phyloP scores from a whole-genome alignment of 441 rosid species.

The Kokia cookei region DNA sequence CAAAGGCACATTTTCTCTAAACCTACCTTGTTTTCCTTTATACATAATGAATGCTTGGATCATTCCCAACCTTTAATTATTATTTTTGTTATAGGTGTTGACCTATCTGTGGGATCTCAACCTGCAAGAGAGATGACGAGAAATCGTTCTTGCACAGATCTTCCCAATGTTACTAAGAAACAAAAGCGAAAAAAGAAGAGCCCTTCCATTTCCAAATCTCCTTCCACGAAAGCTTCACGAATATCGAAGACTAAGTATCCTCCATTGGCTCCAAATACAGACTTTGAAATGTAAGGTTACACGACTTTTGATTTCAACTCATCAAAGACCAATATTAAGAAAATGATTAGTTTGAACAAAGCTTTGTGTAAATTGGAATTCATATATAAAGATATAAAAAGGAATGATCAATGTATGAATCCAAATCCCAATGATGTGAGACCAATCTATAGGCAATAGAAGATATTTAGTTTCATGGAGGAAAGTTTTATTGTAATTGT shows the following conservation, averaged over 20 bases:
- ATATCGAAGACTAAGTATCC: constrained; percentile 22
- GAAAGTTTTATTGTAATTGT: constrained; percentile 8
- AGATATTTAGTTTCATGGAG: neutral
- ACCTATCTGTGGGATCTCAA: constrained; percentile 21
- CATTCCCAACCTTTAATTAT: neutral
- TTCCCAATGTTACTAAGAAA: constrained; percentile 40
- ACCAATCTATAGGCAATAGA: constrained; percentile 5
- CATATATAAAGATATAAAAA: neutral
- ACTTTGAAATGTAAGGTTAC: constrained; percentile 6
- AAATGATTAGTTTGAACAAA: constrained; percentile 5
- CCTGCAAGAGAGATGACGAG: constrained; percentile 13
- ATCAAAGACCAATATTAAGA: neutral
- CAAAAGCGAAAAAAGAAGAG: constrained; percentile 37
- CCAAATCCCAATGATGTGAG: neutral
- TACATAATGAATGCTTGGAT: neutral
- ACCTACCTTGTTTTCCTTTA: neutral
- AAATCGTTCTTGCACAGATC: constrained; percentile 25
- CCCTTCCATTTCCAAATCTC: constrained; percentile 26
- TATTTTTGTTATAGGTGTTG: constrained; percentile 29
- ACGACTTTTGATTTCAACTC: neutral
- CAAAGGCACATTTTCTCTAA: constrained; percentile 47
- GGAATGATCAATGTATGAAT: neutral
- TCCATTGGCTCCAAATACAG: constrained; percentile 12
- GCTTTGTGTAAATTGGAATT: constrained; percentile 13
- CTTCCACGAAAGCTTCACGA: constrained; percentile 27